These are phyloP conservation scores for Agarophyton chilense DNA, from an alignment of 23 red algal species.

Conservation along the genomic window DNA sequence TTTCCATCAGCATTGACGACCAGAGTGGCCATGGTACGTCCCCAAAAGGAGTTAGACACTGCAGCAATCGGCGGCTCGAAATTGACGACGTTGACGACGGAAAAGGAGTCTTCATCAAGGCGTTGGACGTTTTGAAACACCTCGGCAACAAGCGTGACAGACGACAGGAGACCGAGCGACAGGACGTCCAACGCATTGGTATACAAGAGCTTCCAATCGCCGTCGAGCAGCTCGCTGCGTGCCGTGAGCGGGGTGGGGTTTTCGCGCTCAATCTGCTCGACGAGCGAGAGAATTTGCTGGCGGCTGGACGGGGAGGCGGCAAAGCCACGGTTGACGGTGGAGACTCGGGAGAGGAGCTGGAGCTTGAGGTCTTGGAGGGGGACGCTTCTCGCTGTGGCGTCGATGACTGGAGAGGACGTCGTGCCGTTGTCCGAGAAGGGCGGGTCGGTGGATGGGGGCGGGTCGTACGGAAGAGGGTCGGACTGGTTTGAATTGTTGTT, in stretches of 20 bases:
- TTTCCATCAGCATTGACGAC: constrained; percentile 38
- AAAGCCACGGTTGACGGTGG: constrained; percentile 55
- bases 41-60: constrained; percentile 54
- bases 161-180: constrained; percentile 47
- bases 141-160: constrained; percentile 42
- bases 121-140: constrained; percentile 61
- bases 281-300: constrained; percentile 14
- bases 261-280: constrained; percentile 59
- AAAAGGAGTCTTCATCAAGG: background rate
- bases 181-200: constrained; percentile 75
- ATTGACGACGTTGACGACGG: constrained; percentile 66
- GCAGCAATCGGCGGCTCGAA: constrained; percentile 54
- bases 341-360: constrained; percentile 8
- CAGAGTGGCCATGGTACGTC: constrained; percentile 20
- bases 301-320: background rate
- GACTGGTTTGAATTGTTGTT: too few relatives aligned
- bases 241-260: constrained; percentile 1
- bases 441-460: background rate
- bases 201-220: constrained; percentile 59
- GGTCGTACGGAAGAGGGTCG: background rate
- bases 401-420: background rate
- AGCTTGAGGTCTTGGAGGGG: constrained; percentile 16
- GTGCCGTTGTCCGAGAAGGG: background rate
- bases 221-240: constrained; percentile 31
- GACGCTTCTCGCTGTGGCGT: constrained; percentile 20